phyloP scores from a whole-genome alignment of 2,329 filamentous ascomycete species.

The Alternaria alternata region DNA sequence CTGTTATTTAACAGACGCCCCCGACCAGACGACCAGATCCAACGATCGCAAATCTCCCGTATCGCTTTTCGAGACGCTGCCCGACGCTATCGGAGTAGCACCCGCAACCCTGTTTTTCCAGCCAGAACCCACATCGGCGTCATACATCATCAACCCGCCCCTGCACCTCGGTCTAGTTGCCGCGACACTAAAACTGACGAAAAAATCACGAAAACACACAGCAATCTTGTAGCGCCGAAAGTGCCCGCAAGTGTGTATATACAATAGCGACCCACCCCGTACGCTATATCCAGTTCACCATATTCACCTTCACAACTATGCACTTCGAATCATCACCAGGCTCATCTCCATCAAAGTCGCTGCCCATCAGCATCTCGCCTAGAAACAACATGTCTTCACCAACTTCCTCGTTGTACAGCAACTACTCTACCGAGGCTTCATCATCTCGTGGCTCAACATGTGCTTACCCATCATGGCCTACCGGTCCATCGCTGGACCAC shows the following conservation, averaged over 20 bases:
- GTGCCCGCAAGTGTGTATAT: constrained; percentile 37
- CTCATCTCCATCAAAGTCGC: constrained; percentile 50
- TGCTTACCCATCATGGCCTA: constrained; percentile 53
- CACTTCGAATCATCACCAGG: constrained; percentile 49
- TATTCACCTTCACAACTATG: constrained; percentile 29
- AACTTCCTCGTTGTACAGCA: constrained; percentile 48
- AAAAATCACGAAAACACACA: constrained; percentile 18
- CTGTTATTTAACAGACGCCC: constrained; percentile 18
- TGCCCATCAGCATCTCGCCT: constrained; percentile 48
- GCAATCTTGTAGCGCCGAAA: constrained; percentile 29
- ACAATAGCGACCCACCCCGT: constrained; percentile 36
- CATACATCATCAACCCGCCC: constrained; percentile 37
- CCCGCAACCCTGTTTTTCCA: constrained; percentile 27
- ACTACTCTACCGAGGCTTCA: constrained; percentile 39
- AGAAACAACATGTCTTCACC: constrained; percentile 49
- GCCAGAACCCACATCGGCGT: constrained; percentile 26
- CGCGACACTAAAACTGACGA: constrained; percentile 27
- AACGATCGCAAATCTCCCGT: constrained; percentile 11
- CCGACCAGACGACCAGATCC: constrained; percentile 18
- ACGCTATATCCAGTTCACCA: constrained; percentile 19
- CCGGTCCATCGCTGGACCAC: constrained; percentile 47
- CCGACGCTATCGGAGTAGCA: constrained; percentile 27
- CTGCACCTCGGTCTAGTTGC: constrained; percentile 42
- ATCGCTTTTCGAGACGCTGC: constrained; percentile 16
- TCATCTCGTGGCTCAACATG: constrained; percentile 47